Percentiles rank a stretch among this genome's conserved stretches.
Conservation (phyloP, 768 basidiomycete species). For the Coprinopsis strossmayeri region DNA sequence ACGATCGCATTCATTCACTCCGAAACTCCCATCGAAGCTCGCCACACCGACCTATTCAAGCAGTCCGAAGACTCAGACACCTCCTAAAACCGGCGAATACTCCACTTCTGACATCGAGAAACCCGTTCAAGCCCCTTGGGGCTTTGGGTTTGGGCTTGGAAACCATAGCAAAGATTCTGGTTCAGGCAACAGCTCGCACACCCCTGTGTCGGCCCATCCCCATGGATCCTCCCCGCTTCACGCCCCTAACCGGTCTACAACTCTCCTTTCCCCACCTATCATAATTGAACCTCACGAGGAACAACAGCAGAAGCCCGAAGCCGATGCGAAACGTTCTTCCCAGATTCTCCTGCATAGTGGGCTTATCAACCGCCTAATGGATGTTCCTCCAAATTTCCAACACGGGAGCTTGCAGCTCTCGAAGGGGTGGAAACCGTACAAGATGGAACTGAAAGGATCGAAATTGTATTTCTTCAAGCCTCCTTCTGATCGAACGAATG, state of each 20-base stretch:
- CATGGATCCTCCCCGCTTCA: constrained; percentile 1
- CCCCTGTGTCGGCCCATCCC: background rate
- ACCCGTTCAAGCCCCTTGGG: too few species aligned
- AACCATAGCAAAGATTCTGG: constrained; percentile 31
- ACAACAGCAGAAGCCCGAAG: constrained; percentile 19
- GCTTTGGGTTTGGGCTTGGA: too few species aligned
- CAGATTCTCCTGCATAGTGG: constrained; percentile 74
- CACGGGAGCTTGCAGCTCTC: constrained; percentile 24
- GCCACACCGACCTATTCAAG: constrained; percentile 54
- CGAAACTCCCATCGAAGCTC: constrained; percentile 64
- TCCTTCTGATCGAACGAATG: constrained; percentile 57
- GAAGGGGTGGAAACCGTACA: constrained; percentile 85
- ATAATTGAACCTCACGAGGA: constrained; percentile 34
- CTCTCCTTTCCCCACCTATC: constrained; percentile 43
- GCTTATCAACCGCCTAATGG: constrained; percentile 68
- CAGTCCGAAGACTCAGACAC: constrained; percentile 8
- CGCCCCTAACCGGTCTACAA: constrained; percentile 19
- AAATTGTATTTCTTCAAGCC: constrained; percentile 87
- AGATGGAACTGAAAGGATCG: constrained; percentile 75
- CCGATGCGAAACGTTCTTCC: constrained; percentile 53
- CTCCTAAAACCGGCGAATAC: constrained; percentile 7
- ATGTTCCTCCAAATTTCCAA: constrained; percentile 31
- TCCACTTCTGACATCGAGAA: too few species aligned
- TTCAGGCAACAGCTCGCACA: background rate
- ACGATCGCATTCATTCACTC: constrained; percentile 66